Conservation (phyloP, 2,329 filamentous ascomycete genomes). For the Xylaria sp. region DNA sequence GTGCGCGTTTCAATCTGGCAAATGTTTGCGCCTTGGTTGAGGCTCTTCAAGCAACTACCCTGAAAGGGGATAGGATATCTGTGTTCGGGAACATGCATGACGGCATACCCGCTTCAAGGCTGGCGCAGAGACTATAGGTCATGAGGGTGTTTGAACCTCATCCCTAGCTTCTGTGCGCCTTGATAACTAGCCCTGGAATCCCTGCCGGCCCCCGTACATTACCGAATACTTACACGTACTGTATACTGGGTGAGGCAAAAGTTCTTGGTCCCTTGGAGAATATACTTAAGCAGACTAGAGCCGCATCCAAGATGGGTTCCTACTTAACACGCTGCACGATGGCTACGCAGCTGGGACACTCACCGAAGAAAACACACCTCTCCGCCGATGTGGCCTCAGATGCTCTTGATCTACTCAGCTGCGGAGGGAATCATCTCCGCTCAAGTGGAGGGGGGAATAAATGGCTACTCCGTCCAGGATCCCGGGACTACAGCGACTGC, state of each 20-base stretch:
- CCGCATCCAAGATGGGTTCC: not conserved
- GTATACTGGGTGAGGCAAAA: not conserved
- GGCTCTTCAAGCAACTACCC: too few species aligned
- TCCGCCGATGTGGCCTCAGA: slow-evolving; percentile 16
- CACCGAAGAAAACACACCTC: slow-evolving; percentile 1
- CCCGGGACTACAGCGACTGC: slow-evolving; percentile 54
- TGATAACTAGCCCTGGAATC: not conserved
- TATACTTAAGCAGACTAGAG: slow-evolving; percentile 5
- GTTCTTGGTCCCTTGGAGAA: not conserved
- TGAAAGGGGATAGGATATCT: too few species aligned
- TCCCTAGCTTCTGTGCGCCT: not conserved
- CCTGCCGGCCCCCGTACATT: not conserved
- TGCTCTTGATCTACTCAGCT: slow-evolving; percentile 22
- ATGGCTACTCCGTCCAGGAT: slow-evolving; percentile 32
- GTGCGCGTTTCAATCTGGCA: too few species aligned
- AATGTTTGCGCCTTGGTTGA: too few species aligned
- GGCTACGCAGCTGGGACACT: not conserved
- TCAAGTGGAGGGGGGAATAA: slow-evolving; percentile 27
- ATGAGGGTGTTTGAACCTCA: not conserved
- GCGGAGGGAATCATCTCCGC: slow-evolving; percentile 27
- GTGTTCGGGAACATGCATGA: too few species aligned
- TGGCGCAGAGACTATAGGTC: not conserved
- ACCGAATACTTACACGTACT: not conserved
- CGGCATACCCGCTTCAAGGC: not conserved
- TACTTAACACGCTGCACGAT: not conserved